phyloP scores from a whole-genome alignment of 306 rosid genomes.

The Vigna reflexopilosa region DNA sequence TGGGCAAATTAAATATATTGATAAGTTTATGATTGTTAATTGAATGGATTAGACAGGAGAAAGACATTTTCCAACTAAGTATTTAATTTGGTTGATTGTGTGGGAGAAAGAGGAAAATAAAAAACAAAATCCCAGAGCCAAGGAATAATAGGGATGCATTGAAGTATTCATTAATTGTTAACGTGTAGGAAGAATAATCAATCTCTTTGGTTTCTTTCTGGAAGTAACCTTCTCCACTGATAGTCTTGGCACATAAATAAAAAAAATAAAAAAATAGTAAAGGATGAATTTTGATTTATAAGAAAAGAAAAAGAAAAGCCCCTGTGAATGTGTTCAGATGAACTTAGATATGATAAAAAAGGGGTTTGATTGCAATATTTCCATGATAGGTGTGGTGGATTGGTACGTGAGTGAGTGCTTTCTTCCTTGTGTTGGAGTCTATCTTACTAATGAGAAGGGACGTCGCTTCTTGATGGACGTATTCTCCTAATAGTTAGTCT shows the following conservation, averaged over 20 bases:
- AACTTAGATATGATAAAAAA: constrained; percentile 46
- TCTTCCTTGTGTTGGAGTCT: constrained; percentile 41
- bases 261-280: neutral
- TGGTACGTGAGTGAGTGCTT: constrained; percentile 49
- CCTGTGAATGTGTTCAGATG: constrained; percentile 33
- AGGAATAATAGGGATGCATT: constrained; percentile 19
- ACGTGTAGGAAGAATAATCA: constrained; percentile 28
- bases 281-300: neutral
- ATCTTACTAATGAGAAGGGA: constrained; percentile 45
- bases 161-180: constrained; percentile 36
- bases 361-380: constrained; percentile 46
- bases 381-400: constrained; percentile 28
- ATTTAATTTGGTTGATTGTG: constrained; percentile 34
- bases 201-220: constrained; percentile 18
- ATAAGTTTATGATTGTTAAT: constrained; percentile 17
- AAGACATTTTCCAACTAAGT: constrained; percentile 16
- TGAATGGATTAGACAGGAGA: constrained; percentile 26
- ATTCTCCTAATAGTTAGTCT: constrained; percentile 46
- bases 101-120: constrained; percentile 25
- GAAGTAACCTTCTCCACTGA: constrained; percentile 26
- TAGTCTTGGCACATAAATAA: constrained; percentile 1
- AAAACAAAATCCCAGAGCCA: neutral
- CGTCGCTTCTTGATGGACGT: constrained; percentile 57
- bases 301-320: neutral
- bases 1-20: neutral